These are phyloP conservation scores for Coemansia sp. DNA, from an alignment of 192 early-diverging fungal species.

Conservation along the genomic window DNA sequence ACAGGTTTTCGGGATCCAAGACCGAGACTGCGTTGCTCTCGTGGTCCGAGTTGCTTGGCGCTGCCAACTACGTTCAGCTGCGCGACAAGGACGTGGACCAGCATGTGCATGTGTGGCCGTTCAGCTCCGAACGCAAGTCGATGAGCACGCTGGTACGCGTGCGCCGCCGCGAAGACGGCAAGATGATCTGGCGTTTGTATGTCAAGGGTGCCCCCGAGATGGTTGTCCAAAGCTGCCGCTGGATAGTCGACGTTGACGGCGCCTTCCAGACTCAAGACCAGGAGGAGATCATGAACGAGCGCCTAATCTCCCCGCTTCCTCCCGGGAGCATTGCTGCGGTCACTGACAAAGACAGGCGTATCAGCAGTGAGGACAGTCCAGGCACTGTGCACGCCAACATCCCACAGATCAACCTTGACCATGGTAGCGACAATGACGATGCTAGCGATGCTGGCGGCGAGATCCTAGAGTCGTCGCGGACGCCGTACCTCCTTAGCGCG, in stretches of 20 bases:
- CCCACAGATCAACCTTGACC: slow-evolving; percentile 58
- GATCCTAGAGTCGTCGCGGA: neutral
- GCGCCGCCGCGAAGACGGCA: slow-evolving; percentile 53
- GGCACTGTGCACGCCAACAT: slow-evolving; percentile 25
- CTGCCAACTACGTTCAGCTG: slow-evolving; percentile 64
- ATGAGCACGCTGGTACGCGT: slow-evolving; percentile 87
- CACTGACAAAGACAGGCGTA: slow-evolving; percentile 17
- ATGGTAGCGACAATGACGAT: slow-evolving; percentile 45
- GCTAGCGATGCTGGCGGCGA: slow-evolving; percentile 8
- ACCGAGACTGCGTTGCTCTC: slow-evolving; percentile 93
- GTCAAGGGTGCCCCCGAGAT: slow-evolving; percentile 96
- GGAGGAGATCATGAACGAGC: slow-evolving; percentile 44
- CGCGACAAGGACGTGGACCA: slow-evolving; percentile 66
- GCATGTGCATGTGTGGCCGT: slow-evolving; percentile 80
- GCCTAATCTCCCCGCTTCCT: neutral
- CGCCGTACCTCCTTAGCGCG: slow-evolving; percentile 49
- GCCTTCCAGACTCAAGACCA: slow-evolving; percentile 57
- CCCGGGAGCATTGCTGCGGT: neutral
- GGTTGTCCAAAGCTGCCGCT: slow-evolving; percentile 69
- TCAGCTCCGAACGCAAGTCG: slow-evolving; percentile 90
- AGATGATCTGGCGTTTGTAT: slow-evolving; percentile 72
- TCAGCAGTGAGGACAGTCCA: slow-evolving; percentile 22
- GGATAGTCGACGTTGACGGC: slow-evolving; percentile 61
- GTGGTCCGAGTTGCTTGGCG: slow-evolving; percentile 71
- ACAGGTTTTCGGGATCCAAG: slow-evolving; percentile 85